A percentile compares a stretch with the other conserved stretches of the same genome.
Conservation (phyloP, 495 filamentous ascomycete species). For the Delitschia confertaspora region DNA sequence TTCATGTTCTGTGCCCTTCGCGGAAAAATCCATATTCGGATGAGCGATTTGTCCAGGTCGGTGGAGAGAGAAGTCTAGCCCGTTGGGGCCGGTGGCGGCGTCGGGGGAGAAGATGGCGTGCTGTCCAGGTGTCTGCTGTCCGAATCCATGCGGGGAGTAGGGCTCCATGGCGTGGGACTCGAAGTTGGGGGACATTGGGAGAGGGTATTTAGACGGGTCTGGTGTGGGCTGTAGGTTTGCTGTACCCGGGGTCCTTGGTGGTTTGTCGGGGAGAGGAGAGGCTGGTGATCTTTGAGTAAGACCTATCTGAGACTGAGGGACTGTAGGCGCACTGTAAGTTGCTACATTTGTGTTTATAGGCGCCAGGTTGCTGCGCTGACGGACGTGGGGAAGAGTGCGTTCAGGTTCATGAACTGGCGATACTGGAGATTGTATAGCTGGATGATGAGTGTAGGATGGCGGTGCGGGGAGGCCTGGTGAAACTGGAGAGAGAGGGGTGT, state of each 20-base stretch:
- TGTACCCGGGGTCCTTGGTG: slow-evolving; percentile 16
- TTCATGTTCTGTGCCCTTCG: slow-evolving; percentile 3
- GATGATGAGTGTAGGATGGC: no score
- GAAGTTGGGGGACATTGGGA: slow-evolving; percentile 7
- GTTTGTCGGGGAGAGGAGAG: slow-evolving; percentile 10
- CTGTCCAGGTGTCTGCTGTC: not conserved
- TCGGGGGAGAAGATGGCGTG: slow-evolving; percentile 26
- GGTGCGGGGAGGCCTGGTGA: no score
- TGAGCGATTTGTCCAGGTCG: slow-evolving; percentile 33
- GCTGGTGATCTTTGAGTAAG: not conserved
- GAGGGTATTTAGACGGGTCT: not conserved
- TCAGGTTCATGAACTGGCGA: slow-evolving; percentile 2
- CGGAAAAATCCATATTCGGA: slow-evolving; percentile 29
- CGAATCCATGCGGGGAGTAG: slow-evolving; percentile 18
- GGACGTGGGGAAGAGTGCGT: slow-evolving; percentile 3
- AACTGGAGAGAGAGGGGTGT: slow-evolving; percentile 5
- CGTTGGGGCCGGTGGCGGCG: slow-evolving; percentile 29
- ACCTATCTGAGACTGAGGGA: slow-evolving; percentile 13
- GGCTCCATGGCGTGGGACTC: slow-evolving; percentile 9
- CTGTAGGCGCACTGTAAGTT: slow-evolving; percentile 4
- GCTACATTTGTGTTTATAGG: slow-evolving; percentile 18
- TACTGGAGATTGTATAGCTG: no score
- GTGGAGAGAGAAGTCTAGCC: slow-evolving; percentile 22
- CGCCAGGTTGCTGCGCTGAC: slow-evolving; percentile 13
- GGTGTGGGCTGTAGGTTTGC: slow-evolving; percentile 12